A percentile compares a stretch with the other conserved stretches of the same genome.
Conservation (phyloP, 75 land plant genomes). For the Isoetes taiwanensis region DNA sequence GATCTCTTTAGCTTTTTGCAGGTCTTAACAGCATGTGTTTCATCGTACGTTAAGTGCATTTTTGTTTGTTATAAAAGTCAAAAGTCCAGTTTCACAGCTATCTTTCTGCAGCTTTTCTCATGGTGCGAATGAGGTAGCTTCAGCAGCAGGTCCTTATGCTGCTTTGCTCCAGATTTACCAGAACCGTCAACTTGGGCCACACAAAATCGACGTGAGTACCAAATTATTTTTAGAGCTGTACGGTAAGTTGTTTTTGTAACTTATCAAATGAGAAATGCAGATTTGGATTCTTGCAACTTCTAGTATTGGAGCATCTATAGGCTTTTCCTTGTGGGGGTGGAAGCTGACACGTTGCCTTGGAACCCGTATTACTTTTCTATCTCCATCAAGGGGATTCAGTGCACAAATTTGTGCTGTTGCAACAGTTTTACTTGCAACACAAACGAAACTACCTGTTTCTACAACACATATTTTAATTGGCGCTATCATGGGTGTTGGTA, state of each 20-base stretch:
- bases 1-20: constrained; percentile 17
- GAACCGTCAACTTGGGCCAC: neutral
- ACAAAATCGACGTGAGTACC: neutral
- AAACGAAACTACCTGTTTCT: constrained; percentile 9
- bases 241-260: no score
- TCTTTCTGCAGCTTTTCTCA: constrained; percentile 16
- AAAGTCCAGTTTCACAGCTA: neutral
- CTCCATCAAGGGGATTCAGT: constrained; percentile 19
- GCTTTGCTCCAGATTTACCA: constrained; percentile 10
- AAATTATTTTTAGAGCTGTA: neutral
- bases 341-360: constrained; percentile 17
- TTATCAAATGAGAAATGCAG: constrained; percentile 9
- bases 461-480: constrained; percentile 20
- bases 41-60: constrained; percentile 10
- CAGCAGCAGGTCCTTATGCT: constrained; percentile 12
- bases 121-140: constrained; percentile 21
- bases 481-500: constrained; percentile 17
- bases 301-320: constrained; percentile 14
- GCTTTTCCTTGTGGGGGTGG: constrained; percentile 22
- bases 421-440: constrained; percentile 10
- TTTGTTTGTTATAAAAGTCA: neutral
- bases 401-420: constrained; percentile 17
- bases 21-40: constrained; percentile 12
- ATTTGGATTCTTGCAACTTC: constrained; percentile 12
- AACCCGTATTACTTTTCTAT: constrained; percentile 9